A percentile compares a stretch with the other conserved stretches of the same genome.
These are phyloP conservation scores for Puccinia hordei DNA, from an alignment of 1,284 basidiomycete species.

Conservation along the genomic window DNA sequence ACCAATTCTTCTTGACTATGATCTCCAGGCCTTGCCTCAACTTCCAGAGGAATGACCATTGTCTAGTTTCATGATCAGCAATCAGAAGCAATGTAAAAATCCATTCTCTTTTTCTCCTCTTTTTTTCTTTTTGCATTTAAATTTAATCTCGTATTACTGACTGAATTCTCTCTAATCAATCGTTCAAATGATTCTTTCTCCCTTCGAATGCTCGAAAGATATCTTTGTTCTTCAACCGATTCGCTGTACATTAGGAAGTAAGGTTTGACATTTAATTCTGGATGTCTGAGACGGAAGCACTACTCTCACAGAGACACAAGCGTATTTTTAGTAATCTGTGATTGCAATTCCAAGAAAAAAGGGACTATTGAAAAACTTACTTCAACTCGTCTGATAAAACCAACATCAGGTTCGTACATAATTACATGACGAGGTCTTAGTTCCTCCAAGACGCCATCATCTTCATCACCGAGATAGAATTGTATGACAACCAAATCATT, in stretches of 20 bases:
- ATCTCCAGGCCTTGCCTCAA: constrained; percentile 67
- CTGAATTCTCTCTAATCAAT: constrained; percentile 86
- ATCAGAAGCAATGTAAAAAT: background rate
- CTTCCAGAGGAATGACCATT: constrained; percentile 86
- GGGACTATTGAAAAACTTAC: constrained; percentile 62
- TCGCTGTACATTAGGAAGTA: constrained; percentile 93
- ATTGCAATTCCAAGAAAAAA: background rate
- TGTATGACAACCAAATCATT: constrained; percentile 82
- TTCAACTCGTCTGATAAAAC: constrained; percentile 89
- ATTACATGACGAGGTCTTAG: constrained; percentile 86
- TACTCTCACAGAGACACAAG: constrained; percentile 57
- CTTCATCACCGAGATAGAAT: constrained; percentile 86
- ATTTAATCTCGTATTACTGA: too few relatives aligned
- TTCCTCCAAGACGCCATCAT: constrained; percentile 85
- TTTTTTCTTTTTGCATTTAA: background rate
- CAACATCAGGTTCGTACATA: constrained; percentile 91
- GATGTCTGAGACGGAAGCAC: constrained; percentile 81
- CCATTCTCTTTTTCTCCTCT: background rate
- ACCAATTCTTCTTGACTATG: constrained; percentile 64
- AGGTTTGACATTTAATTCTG: constrained; percentile 79
- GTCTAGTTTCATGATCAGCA: constrained; percentile 61
- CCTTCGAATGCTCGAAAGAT: constrained; percentile 79
- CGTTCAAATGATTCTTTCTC: constrained; percentile 95
- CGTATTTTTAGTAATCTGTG: background rate
- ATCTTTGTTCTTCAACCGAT: constrained; percentile 93